Conservation (phyloP, 805 yeast genomes). For the Teunomyces panamensis region DNA sequence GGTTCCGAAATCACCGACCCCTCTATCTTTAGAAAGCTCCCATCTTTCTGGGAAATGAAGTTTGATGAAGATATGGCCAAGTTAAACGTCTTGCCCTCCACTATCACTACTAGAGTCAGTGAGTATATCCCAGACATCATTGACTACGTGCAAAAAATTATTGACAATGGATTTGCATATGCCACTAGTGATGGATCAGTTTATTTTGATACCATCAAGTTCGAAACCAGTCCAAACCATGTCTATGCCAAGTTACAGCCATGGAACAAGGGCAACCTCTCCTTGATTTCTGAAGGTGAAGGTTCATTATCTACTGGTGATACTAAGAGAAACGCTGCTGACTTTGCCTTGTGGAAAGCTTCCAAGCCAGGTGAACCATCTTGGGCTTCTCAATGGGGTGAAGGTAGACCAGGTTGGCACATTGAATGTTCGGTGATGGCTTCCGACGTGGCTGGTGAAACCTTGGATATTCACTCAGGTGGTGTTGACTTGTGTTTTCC, state of each 20-base stretch:
- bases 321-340: constrained; percentile 72
- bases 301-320: constrained; percentile 67
- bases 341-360: constrained; percentile 95
- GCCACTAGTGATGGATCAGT: constrained; percentile 85
- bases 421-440: constrained; percentile 99
- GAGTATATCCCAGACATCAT: constrained; percentile 95
- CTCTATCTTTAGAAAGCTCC: constrained; percentile 72
- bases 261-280: constrained; percentile 90
- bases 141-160: constrained; percentile 69
- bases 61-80: constrained; percentile 82
- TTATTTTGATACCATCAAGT: constrained; percentile 86
- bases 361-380: constrained; percentile 97
- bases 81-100: constrained; percentile 81
- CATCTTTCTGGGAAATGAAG: constrained; percentile 85
- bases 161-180: constrained; percentile 81
- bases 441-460: constrained; percentile 74
- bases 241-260: constrained; percentile 96
- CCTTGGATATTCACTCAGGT: constrained; percentile 93
- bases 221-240: constrained; percentile 70
- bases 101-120: constrained; percentile 88
- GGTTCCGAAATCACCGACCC: constrained; percentile 86
- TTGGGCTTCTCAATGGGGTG: constrained; percentile 96
- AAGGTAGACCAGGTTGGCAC: constrained; percentile 99
- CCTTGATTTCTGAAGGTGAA: constrained; percentile 89
- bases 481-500: constrained; percentile 98